These are phyloP conservation scores for Cerioporus squamosus DNA, from an alignment of 1,284 basidiomycete species.

Conservation along the genomic window DNA sequence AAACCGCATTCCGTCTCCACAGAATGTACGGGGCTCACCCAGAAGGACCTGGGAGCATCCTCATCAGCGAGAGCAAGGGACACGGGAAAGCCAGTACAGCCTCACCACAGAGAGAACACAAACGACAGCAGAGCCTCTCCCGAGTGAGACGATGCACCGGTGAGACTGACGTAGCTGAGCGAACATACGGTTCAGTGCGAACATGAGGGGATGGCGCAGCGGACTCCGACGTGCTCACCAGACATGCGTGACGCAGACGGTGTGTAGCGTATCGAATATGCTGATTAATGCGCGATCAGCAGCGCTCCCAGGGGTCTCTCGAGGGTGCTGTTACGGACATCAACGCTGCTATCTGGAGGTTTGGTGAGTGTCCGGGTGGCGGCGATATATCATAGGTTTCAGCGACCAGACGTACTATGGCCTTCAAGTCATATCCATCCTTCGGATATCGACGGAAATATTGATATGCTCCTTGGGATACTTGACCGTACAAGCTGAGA, in stretches of 20 bases:
- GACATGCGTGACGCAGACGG: background rate
- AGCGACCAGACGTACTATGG: background rate
- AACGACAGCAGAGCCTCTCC: background rate
- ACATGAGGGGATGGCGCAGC: background rate
- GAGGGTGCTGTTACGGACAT: background rate
- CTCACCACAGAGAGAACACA: background rate
- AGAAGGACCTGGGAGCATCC: background rate
- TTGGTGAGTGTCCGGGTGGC: background rate
- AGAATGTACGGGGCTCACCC: background rate
- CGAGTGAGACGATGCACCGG: background rate
- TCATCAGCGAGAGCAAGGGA: background rate
- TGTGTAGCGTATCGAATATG: background rate
- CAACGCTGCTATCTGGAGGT: background rate
- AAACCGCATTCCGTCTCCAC: no score
- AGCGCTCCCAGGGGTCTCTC: no score
- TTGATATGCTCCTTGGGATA: background rate
- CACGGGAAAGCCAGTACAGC: no score
- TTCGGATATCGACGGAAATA: slow-evolving; percentile 6
- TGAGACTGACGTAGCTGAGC: background rate
- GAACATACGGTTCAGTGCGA: no score
- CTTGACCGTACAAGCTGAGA: background rate
- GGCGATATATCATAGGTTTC: background rate
- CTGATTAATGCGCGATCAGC: background rate
- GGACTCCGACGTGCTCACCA: background rate
- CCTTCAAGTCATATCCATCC: slow-evolving; percentile 3